These are phyloP conservation scores for Podospora anserina DNA, from an alignment of 495 filamentous ascomycete genomes.

Conservation along the genomic window DNA sequence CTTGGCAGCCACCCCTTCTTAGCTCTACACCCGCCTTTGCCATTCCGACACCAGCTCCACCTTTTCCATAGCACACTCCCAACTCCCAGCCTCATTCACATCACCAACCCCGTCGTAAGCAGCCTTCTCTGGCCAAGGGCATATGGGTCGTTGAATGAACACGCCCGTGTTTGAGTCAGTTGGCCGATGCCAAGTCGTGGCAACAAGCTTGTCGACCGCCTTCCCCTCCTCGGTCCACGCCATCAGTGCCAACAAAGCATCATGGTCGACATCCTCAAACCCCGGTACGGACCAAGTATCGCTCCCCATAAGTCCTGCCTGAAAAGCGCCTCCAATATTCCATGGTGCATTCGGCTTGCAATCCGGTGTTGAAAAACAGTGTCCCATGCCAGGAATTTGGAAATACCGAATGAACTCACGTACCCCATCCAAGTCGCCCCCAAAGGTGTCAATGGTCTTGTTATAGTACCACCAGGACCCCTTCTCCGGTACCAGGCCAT, in stretches of 20 bases:
- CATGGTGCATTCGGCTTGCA: conserved; percentile 41
- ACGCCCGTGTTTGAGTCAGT: conserved; percentile 6
- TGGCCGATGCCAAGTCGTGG: conserved; percentile 34
- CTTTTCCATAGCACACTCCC: conserved; percentile 6
- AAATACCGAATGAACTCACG: conserved; percentile 39
- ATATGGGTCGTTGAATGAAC: neutral
- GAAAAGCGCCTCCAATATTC: conserved; percentile 34
- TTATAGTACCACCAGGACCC: conserved; percentile 48
- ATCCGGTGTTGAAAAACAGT: conserved; percentile 36
- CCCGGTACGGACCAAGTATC: conserved; percentile 31
- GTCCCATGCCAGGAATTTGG: conserved; percentile 46
- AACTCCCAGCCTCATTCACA: neutral
- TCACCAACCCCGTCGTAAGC: conserved; percentile 7
- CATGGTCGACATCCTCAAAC: conserved; percentile 35
- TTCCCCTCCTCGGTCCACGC: conserved; percentile 51
- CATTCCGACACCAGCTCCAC: neutral
- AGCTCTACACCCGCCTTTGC: no score
- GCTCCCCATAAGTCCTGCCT: neutral
- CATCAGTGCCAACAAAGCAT: conserved; percentile 50
- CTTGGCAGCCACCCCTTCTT: no score
- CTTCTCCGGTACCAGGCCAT: conserved; percentile 47
- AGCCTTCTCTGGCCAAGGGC: conserved; percentile 4
- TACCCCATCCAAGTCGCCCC: conserved; percentile 15
- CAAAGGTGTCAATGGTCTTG: conserved; percentile 32
- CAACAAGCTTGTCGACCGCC: conserved; percentile 43